These are phyloP conservation scores for Waltergamsia citrina DNA, from an alignment of 2,329 filamentous ascomycete species.

Conservation along the genomic window DNA sequence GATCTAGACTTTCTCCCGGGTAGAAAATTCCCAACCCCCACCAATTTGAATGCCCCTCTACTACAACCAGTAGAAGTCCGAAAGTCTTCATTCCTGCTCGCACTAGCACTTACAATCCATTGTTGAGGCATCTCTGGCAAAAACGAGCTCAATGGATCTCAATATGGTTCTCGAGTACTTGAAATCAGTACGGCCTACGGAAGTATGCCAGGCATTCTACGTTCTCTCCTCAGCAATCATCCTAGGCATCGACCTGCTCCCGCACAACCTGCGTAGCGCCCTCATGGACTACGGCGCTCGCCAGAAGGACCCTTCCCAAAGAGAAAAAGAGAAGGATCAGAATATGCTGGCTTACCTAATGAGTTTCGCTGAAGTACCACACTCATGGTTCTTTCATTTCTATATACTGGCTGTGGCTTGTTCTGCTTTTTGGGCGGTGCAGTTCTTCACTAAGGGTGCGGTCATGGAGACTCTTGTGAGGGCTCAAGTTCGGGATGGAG, in stretches of 20 bases:
- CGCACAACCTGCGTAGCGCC: constrained; percentile 29
- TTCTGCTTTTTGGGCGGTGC: constrained; percentile 65
- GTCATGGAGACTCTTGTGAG: constrained; percentile 39
- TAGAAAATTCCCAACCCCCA: too few relatives aligned
- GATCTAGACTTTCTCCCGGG: too few relatives aligned
- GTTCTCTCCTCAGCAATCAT: constrained; percentile 29
- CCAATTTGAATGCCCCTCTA: too few relatives aligned
- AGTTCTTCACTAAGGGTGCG: constrained; percentile 46
- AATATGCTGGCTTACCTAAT: constrained; percentile 18
- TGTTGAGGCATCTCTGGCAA: neutral
- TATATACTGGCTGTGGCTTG: constrained; percentile 63
- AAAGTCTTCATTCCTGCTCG: too few relatives aligned
- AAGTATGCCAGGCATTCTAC: constrained; percentile 37
- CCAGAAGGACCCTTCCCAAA: constrained; percentile 8
- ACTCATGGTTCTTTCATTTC: constrained; percentile 84
- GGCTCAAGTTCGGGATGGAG: constrained; percentile 6
- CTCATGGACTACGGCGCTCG: constrained; percentile 44
- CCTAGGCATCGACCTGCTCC: constrained; percentile 31
- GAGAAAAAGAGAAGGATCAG: constrained; percentile 5
- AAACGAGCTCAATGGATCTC: neutral
- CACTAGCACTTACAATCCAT: too few relatives aligned
- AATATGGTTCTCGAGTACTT: neutral
- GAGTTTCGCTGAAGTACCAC: constrained; percentile 54
- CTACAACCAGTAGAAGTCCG: too few relatives aligned
- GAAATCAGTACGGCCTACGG: constrained; percentile 12